phyloP scores from a whole-genome alignment of 768 basidiomycete genomes.

The Leucogyrophana mollusca region DNA sequence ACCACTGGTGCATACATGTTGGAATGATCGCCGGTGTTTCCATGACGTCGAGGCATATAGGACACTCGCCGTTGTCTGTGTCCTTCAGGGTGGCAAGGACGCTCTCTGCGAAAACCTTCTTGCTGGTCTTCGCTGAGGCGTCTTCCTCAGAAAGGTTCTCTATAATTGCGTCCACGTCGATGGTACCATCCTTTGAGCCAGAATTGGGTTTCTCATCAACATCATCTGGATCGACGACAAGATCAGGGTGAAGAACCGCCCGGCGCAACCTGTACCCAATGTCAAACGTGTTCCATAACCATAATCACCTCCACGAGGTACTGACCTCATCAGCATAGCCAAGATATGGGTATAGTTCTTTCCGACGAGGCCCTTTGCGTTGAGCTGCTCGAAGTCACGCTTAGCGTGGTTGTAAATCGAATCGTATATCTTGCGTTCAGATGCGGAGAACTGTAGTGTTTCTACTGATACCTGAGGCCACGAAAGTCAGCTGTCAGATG shows the following conservation, averaged over 20 bases:
- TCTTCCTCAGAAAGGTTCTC: slow-evolving; percentile 44
- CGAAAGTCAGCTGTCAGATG: not conserved
- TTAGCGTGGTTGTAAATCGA: slow-evolving; percentile 81
- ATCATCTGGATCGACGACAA: slow-evolving; percentile 62
- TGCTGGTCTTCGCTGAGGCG: slow-evolving; percentile 20
- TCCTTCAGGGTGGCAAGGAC: slow-evolving; percentile 59
- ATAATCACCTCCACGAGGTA: slow-evolving; percentile 5
- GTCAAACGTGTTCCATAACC: slow-evolving; percentile 4
- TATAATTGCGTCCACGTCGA: slow-evolving; percentile 63
- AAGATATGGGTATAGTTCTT: slow-evolving; percentile 87
- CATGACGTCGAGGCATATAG: slow-evolving; percentile 80
- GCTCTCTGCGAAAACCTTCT: slow-evolving; percentile 55
- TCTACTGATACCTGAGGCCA: slow-evolving; percentile 62
- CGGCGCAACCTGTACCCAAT: slow-evolving; percentile 65
- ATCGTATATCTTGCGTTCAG: slow-evolving; percentile 88
- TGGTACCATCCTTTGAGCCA: slow-evolving; percentile 30
- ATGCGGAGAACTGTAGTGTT: slow-evolving; percentile 72
- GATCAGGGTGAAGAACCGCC: slow-evolving; percentile 86
- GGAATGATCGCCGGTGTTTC: slow-evolving; percentile 70
- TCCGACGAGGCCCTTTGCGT: slow-evolving; percentile 73
- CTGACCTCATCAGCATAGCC: slow-evolving; percentile 91
- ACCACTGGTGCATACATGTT: slow-evolving; percentile 78
- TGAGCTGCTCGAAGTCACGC: slow-evolving; percentile 74
- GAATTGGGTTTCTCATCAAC: slow-evolving; percentile 34
- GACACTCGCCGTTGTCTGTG: slow-evolving; percentile 66